Evolutionary conservation across 139 green algal species (phyloP).

Genomic region (Edaphochlamys debaryana): DNA sequence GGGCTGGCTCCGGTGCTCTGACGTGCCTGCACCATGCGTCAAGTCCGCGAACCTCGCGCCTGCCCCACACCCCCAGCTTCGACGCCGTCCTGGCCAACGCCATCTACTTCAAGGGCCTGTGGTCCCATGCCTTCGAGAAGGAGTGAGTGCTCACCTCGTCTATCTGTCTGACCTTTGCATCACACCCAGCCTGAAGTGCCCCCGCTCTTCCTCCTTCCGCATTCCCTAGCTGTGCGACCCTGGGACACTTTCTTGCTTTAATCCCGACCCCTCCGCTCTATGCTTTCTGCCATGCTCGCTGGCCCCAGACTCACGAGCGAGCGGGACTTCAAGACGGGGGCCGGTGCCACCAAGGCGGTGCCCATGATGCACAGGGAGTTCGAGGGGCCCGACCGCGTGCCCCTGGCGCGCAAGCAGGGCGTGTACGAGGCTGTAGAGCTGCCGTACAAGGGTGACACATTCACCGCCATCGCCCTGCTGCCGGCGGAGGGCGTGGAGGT

Average conservation of each 20-base stretch:
- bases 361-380: neutral
- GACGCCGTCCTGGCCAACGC: constrained; percentile 42
- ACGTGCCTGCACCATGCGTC: too few relatives aligned
- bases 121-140: constrained; percentile 31
- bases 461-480: constrained; percentile 33
- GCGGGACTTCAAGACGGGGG: too few relatives aligned
- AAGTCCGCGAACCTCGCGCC: too few relatives aligned
- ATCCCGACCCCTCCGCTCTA: too few relatives aligned
- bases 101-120: constrained; percentile 57
- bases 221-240: too few relatives aligned
- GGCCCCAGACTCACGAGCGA: too few relatives aligned
- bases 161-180: too few relatives aligned
- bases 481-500: neutral
- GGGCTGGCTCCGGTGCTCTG: too few relatives aligned
- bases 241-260: too few relatives aligned
- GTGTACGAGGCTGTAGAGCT: constrained; percentile 15
- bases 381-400: neutral
- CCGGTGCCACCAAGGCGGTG: neutral
- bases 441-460: constrained; percentile 34
- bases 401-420: neutral
- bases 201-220: too few relatives aligned
- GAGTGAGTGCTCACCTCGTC: constrained; percentile 22
- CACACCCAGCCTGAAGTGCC: too few relatives aligned
- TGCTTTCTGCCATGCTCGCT: too few relatives aligned
- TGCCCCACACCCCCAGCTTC: constrained; percentile 5